These are phyloP conservation scores for Acanthamoeba quina DNA, from an alignment of 208 protist genomes.

Conservation along the genomic window DNA sequence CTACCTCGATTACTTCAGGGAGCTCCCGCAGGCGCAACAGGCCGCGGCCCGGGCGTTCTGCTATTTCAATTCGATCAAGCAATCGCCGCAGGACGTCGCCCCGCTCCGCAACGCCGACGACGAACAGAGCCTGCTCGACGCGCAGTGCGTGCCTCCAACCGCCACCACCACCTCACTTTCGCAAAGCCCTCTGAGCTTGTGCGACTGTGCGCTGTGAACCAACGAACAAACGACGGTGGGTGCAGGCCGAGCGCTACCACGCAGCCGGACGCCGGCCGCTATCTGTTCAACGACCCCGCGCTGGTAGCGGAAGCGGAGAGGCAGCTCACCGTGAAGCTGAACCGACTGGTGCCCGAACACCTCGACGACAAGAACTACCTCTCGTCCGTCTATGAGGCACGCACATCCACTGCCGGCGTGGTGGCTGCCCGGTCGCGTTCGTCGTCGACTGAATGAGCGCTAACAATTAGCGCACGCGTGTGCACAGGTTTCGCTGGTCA, in stretches of 20 bases:
- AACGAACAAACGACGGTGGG: no score
- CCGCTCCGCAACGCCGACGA: neutral
- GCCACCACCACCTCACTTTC: neutral
- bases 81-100: neutral
- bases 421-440: no score
- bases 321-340: neutral
- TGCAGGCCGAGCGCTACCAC: no score
- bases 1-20: neutral
- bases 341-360: conserved; percentile 20
- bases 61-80: neutral
- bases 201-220: neutral
- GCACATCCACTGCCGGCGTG: no score
- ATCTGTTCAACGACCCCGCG: neutral
- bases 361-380: conserved; percentile 52
- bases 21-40: conserved; percentile 36
- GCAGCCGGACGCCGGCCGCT: neutral
- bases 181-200: neutral
- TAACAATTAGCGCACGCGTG: no score
- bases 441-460: no score
- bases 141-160: neutral
- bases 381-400: neutral
- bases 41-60: conserved; percentile 25
- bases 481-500: conserved; percentile 8
- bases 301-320: neutral
- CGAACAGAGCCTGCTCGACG: neutral